phyloP scores from a whole-genome alignment of 805 yeast species.

The Lipomyces spencermartinsiae region DNA sequence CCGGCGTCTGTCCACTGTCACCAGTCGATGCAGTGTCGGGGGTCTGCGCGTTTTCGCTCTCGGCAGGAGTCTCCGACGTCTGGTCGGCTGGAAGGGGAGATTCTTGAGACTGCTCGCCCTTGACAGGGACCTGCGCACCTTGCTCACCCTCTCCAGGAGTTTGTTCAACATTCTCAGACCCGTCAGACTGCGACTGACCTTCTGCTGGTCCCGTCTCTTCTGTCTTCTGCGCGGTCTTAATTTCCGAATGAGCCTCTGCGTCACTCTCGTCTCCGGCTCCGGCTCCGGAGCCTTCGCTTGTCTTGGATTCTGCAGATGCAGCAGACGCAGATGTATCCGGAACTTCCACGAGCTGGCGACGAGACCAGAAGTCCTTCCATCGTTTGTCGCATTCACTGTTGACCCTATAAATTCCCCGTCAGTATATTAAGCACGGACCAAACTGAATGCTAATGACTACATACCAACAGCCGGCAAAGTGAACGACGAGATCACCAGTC shows the following conservation, averaged over 20 bases:
- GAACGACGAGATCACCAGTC: constrained; percentile 36
- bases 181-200: not conserved
- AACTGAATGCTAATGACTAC: not conserved
- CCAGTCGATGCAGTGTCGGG: not conserved
- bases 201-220: not conserved
- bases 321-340: constrained; percentile 1
- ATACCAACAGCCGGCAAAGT: constrained; percentile 39
- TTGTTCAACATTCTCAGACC: not conserved
- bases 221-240: not conserved
- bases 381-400: constrained; percentile 27
- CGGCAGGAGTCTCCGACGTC: not conserved
- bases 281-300: not conserved
- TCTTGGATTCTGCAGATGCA: not conserved
- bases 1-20: no score
- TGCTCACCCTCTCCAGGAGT: not conserved
- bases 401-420: constrained; percentile 11
- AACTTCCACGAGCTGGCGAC: constrained; percentile 16
- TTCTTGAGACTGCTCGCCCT: not conserved
- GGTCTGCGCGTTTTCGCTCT: not conserved
- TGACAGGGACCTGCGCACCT: not conserved
- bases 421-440: constrained; percentile 2
- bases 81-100: not conserved
- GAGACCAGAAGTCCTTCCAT: constrained; percentile 32
- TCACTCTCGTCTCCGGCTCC: not conserved
- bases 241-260: not conserved